These are phyloP conservation scores for Nicotiana noctiflora DNA, from an alignment of 257 asterid genomes.

Conservation along the genomic window DNA sequence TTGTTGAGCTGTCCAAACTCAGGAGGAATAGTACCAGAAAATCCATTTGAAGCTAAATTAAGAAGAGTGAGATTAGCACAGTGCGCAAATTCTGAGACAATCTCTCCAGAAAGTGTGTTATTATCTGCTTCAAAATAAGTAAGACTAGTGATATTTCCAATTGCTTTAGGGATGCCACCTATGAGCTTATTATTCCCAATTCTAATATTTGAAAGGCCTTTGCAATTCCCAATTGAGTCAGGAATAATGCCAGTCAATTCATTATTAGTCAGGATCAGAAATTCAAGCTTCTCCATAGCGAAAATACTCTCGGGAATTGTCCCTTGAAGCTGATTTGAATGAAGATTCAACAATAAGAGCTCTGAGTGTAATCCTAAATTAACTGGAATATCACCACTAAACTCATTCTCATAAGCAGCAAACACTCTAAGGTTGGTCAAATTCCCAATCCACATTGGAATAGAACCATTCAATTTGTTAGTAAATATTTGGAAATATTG, in stretches of 20 bases:
- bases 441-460: conserved; percentile 74
- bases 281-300: conserved; percentile 57
- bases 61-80: conserved; percentile 85
- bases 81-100: conserved; percentile 62
- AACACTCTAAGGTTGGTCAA: conserved; percentile 55
- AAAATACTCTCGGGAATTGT: conserved; percentile 77
- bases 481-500: conserved; percentile 63
- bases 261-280: conserved; percentile 75
- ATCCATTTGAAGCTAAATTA: conserved; percentile 78
- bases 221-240: conserved; percentile 58
- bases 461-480: conserved; percentile 63
- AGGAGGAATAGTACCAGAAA: conserved; percentile 56
- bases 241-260: conserved; percentile 57
- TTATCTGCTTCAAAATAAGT: conserved; percentile 86
- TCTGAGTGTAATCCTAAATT: conserved; percentile 53
- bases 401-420: conserved; percentile 83
- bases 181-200: conserved; percentile 70
- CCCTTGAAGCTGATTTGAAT: conserved; percentile 74
- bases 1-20: conserved; percentile 66
- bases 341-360: conserved; percentile 70
- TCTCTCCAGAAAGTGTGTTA: conserved; percentile 78
- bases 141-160: conserved; percentile 82
- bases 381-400: conserved; percentile 65
- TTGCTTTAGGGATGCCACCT: conserved; percentile 66
- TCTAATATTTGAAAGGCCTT: conserved; percentile 65